These are phyloP conservation scores for Geosmithia flava DNA, from an alignment of 2,329 filamentous ascomycete species.

Conservation along the genomic window DNA sequence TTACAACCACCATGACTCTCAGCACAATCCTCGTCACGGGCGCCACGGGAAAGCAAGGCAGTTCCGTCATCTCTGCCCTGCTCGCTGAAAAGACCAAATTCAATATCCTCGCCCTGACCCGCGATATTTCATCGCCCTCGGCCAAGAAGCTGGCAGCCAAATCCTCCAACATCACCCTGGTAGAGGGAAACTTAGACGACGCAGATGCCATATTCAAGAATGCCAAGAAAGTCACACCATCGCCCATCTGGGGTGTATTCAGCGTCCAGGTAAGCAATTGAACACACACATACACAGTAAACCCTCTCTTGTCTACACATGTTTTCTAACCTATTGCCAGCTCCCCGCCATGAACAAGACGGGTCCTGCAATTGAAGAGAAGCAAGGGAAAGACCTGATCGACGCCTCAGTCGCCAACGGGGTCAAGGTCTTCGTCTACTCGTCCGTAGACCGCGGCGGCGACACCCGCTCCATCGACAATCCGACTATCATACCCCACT, in stretches of 20 bases:
- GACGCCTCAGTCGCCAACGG: constrained; percentile 39
- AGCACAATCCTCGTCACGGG: constrained; percentile 18
- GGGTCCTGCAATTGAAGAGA: constrained; percentile 7
- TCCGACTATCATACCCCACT: constrained; percentile 46
- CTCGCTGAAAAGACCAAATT: constrained; percentile 19
- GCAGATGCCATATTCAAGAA: constrained; percentile 33
- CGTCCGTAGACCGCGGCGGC: constrained; percentile 47
- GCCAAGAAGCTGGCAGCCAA: constrained; percentile 33
- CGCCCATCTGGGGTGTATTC: constrained; percentile 45
- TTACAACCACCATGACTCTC: neutral
- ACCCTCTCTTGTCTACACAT: no score
- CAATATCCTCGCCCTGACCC: constrained; percentile 47
- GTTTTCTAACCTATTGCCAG: no score
- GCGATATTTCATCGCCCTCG: constrained; percentile 35
- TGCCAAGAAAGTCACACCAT: constrained; percentile 12
- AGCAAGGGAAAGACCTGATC: constrained; percentile 43
- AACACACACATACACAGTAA: neutral
- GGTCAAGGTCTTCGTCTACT: constrained; percentile 48
- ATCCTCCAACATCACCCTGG: constrained; percentile 35
- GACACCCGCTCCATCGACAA: constrained; percentile 29
- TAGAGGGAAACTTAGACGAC: constrained; percentile 45
- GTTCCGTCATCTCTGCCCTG: constrained; percentile 18
- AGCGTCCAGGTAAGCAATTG: constrained; percentile 36
- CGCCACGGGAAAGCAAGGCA: constrained; percentile 24
- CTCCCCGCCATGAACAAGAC: constrained; percentile 3